These are phyloP conservation scores for Penicillium malachiteum DNA, from an alignment of 495 filamentous ascomycete genomes.

Conservation along the genomic window DNA sequence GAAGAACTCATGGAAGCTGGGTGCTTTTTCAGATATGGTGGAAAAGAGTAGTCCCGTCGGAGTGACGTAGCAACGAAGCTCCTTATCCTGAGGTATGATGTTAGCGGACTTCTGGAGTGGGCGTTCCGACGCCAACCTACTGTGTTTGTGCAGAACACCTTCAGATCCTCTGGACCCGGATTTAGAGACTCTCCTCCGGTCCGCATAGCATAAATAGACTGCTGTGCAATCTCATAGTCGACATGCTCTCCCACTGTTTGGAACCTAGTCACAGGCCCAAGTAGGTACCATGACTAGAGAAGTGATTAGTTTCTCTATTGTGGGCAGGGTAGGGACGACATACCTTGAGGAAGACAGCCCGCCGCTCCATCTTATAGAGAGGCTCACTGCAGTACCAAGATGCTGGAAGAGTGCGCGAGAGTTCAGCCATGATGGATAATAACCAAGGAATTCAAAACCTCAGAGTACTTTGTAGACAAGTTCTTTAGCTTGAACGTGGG, in stretches of 20 bases:
- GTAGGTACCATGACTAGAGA: slow-evolving; percentile 57
- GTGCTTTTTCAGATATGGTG: slow-evolving; percentile 50
- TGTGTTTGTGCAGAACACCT: slow-evolving; percentile 40
- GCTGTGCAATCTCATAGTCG: slow-evolving; percentile 56
- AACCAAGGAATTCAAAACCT: neutral
- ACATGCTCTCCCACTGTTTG: slow-evolving; percentile 43
- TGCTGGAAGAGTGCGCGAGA: slow-evolving; percentile 41
- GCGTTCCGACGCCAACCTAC: slow-evolving; percentile 11
- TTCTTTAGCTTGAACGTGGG: neutral
- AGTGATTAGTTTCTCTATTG: slow-evolving; percentile 8
- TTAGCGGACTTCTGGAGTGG: neutral
- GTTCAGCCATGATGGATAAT: slow-evolving; percentile 35
- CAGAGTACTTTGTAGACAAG: neutral
- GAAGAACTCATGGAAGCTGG: slow-evolving; percentile 57
- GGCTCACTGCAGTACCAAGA: slow-evolving; percentile 45
- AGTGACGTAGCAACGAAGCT: slow-evolving; percentile 48
- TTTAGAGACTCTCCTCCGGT: slow-evolving; percentile 28
- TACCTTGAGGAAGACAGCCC: slow-evolving; percentile 56
- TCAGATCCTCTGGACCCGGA: slow-evolving; percentile 35
- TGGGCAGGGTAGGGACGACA: neutral
- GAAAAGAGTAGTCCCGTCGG: slow-evolving; percentile 55
- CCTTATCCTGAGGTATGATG: slow-evolving; percentile 19
- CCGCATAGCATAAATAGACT: slow-evolving; percentile 46
- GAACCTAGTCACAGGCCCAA: slow-evolving; percentile 61
- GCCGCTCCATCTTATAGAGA: slow-evolving; percentile 52